Base-by-base conservation (phyloP, 1,284 basidiomycete genomes). In the Pisolithus thermaeus region DNA sequence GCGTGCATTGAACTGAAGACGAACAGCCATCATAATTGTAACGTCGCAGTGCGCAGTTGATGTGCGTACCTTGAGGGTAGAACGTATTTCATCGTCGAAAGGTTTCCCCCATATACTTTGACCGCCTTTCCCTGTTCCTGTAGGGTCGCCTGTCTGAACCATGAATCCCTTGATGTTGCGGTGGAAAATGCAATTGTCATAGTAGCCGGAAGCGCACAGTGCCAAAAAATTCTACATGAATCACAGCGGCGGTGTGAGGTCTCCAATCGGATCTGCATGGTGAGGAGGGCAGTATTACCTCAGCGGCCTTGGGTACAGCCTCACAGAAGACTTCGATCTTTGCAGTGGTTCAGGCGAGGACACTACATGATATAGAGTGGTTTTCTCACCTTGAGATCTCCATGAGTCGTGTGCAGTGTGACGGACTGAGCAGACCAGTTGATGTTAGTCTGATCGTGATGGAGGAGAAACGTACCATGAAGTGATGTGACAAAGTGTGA, bases 251-350 rank as follows among this genome's bases (percentile, higher is more conserved):
- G 41, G 20, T 27, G 23, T 35, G 32, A 35, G 32, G 11, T 35
- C n/a, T 35, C 32, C 11, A 3, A 35, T n/a, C 25, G 25, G 14
- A 16, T 18, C 9, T 27, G 4, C 18, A 1, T 20, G 18, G 18
- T 1, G 18, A 20, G 41, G 4, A 11, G 3, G 23, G 22, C 2
- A n/a, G 28, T 63, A 72, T 20, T 58, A 92, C 92, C 76, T 99
- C 95, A 56, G 95, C 92, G 18, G 94, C 79, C 63, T 92, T 90
- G 12, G 96, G 96, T 16, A 93, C 90, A 7, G 92, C 84, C 69
- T 99, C 96, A 71, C 96, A 98, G 72, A 98, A 99, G 23, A 99
- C 70, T 71, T 99, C 96, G 58, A 98, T 85, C 93, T 27, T 97
- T 66, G 64, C 28, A 49, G 40, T 23, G 42, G 47, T 46, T 23